Conservation (phyloP, 208 protist species). For the Phytomonas francai region DNA sequence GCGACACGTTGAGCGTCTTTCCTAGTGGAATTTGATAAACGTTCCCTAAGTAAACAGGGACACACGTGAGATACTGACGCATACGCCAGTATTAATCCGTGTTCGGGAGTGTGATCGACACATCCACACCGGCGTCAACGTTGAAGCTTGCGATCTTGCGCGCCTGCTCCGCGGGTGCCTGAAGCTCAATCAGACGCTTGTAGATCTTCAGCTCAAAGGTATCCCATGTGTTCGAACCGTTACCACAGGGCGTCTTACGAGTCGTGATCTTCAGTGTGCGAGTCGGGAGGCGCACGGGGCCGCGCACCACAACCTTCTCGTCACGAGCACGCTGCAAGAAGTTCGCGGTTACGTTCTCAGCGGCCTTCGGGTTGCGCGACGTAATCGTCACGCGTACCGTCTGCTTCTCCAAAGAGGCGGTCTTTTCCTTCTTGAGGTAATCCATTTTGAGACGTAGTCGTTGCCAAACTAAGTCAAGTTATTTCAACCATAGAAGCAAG, state of each 20-base stretch:
- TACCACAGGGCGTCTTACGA: slow-evolving; percentile 99
- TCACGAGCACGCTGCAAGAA: slow-evolving; percentile 93
- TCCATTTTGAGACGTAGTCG: slow-evolving; percentile 78
- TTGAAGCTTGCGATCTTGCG: slow-evolving; percentile 91
- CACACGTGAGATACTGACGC: not conserved
- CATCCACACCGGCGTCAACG: slow-evolving; percentile 83
- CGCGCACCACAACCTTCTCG: slow-evolving; percentile 94
- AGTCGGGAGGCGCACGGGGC: slow-evolving; percentile 98
- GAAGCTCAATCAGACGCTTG: slow-evolving; percentile 99
- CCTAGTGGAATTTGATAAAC: not conserved
- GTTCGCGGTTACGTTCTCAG: slow-evolving; percentile 96
- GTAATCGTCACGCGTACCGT: slow-evolving; percentile 98
- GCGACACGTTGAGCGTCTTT: not conserved
- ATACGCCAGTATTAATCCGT: not conserved
- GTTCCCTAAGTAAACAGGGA: not conserved
- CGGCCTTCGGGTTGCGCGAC: slow-evolving; percentile 91
- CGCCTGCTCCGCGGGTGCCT: slow-evolving; percentile 81
- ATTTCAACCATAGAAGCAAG: slow-evolving; percentile 9
- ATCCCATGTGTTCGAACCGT: slow-evolving; percentile 99
- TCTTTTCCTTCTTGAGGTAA: slow-evolving; percentile 70
- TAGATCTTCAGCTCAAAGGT: slow-evolving; percentile 99
- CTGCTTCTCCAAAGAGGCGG: slow-evolving; percentile 44
- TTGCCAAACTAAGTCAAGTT: slow-evolving; percentile 11
- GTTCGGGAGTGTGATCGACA: slow-evolving; percentile 73
- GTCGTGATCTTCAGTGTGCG: slow-evolving; percentile 97